Base-by-base conservation (phyloP, 768 basidiomycete species). In the Suillus weaverae region DNA sequence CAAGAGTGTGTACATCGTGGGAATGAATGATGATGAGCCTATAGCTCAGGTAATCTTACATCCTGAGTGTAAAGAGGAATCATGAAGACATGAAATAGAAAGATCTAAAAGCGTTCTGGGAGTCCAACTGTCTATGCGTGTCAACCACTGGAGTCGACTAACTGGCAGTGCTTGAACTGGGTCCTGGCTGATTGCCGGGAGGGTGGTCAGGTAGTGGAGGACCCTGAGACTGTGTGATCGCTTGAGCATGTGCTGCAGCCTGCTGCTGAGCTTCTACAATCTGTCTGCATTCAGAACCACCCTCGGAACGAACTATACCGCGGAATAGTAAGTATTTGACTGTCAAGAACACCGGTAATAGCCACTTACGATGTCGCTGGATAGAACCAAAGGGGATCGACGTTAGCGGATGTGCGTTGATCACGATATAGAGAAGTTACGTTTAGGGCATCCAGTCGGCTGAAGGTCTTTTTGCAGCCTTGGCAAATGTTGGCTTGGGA, bases 401-500 rank as follows among this genome's bases (percentile, higher is more conserved):
- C 54, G 62, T 60, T 50, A 63, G 53, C 59, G 57, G 66, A 60
- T 50, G 39, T 36, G 8, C 5, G 9, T 22, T 61, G 46, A 63
- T 70, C 53, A 62, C 54, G 35, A 38, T 60, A 63, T 20, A 55
- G 62, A 71, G 68, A 69, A 87, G 93, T 79, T 81, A 96, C 94
- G 79, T 96, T 97, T 67, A 98, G 83, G 22, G 95, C 95, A 81
- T 98, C 95, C 74, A 95, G 79, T 64, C 95, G 83, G 73, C 95
- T 96, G 77, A 98, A 98, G 13, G 94, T 91, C 83, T 97, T 96
- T 73, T 93, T 90, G 78, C 95, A 98, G 3, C 94, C 94, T 67
- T 89, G 88, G 71, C 95, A 98, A 61, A 91, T 83, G 75, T 97
- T 95, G 36, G 89, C 85, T 71, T 91, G 89, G 10, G 92, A 85